Evolutionary conservation across 805 yeast genomes (phyloP), one percentile per base, ranked within the genome.

Genomic region (Kodamaea lidongshanica): DNA sequence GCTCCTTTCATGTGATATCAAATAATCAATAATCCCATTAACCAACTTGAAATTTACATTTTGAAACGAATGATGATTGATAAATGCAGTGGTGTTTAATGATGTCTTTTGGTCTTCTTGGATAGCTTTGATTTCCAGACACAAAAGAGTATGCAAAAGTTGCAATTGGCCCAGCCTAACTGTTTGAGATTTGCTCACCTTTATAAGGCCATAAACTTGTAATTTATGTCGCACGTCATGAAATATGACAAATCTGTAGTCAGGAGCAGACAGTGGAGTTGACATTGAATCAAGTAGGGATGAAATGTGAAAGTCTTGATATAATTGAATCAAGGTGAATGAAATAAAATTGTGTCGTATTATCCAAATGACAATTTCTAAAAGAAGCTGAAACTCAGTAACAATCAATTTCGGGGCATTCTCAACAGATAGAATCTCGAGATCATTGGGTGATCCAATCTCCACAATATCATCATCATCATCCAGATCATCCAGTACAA

Each of bases 191-290:
- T 38, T 52, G 3, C 54, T 42, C 4, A 49, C 52, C 6, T 28
- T 27, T n/a, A 58, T 52, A 4, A 58, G 37, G 6, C 45, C 44
- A 15, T 34, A 35, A 3, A 32, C 30, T 20, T 54, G 62, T 12
- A 56, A 26, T 17, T 35, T 25, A 27, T 55, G 60, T 27, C 61
- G 37, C 14, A 51, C 45, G 13, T 40, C 27, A 27, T 56, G 61
- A 22, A 58, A 56, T 4, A 48, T 28, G 7, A 23, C n/a, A n/a
- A n/a, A n/a, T n/a, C n/a, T n/a, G 16, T 19, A 28, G 12, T 20
- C 19, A 11, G 7, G 18, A 16, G 21, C 19, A 13, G 16, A 16
- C 16, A 20, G 26, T 9, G 15, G 22, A 6, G 32, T 14, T 10
- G 32, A 31, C 23, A 34, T 37, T 17, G 35, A 35, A 14, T 43